Base-by-base conservation (phyloP, 2,329 filamentous ascomycete species). In the Sporothrix phasma region DNA sequence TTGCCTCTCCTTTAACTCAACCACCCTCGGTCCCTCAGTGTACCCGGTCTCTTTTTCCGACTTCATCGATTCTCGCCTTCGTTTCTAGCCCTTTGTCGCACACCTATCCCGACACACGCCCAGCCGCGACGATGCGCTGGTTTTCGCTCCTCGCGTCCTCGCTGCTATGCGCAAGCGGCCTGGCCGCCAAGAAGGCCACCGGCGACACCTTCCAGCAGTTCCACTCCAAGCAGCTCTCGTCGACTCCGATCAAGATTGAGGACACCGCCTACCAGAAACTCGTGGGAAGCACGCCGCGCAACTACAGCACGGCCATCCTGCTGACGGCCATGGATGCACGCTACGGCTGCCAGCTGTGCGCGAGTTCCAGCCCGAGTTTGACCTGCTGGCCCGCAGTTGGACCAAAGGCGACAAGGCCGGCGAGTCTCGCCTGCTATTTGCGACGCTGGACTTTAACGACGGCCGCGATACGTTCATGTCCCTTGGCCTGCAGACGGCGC, bases 321-420 rank as follows among this genome's bases (percentile, higher is more conserved):
- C 79, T 99, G 68, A 99, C 94, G 1, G 94, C 94, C 43, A 77
- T 92, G 71, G 92, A 96, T 69, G 72, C 86, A 37, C 85, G 90
- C 65, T 97, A 90, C 73, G 90, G 89, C 66, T 99, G 94, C 74
- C 80, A 86, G 69, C 80, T 97, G 58, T 99, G 94, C 76, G 86
- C 61, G 90, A 96, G 62, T 96, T 99, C 75, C 89, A 96, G 74
- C 88, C 92, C 1, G 94, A 99, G 77, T 99, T 92, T 89, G 89
- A 95, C 63, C 76, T 97, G 62, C 78, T 99, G 63, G 85, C 84
- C 62, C 89, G 86, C 75, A 94, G 89, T 76, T 99, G 94, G 94
- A 81, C 81, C 67, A 91, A 89, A 74, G 92, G 90, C 7, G 89
- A 96, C 75, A 90, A 88, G 78, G 79, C 84, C 65, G 88, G 81